A percentile compares a stretch with the other conserved stretches of the same genome.
Conservation (phyloP, 164 flowering plant genomes). For the Sedum album region DNA sequence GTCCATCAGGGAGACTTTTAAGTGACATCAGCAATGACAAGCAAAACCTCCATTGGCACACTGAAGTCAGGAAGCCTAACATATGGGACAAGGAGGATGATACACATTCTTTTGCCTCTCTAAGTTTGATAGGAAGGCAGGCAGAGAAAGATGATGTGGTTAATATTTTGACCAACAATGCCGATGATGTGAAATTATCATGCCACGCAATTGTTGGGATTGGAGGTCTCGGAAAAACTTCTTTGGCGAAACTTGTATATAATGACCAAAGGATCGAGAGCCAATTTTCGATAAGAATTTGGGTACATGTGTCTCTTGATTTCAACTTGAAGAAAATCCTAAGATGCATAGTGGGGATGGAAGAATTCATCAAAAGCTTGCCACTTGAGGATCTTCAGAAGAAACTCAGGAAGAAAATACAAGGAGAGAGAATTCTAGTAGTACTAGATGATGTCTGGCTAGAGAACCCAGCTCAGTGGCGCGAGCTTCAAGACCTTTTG, state of each 20-base stretch:
- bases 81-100: background rate
- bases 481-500: background rate
- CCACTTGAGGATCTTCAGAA: background rate
- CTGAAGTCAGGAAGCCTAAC: background rate
- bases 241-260: constrained; percentile 9
- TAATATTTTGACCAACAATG: background rate
- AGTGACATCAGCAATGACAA: constrained; percentile 1
- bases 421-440: background rate
- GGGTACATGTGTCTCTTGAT: constrained; percentile 7
- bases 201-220: constrained; percentile 20
- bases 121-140: constrained; percentile 10
- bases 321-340: background rate
- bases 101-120: background rate
- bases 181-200: constrained; percentile 7
- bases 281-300: background rate
- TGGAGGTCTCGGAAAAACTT: constrained; percentile 10
- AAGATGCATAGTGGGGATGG: background rate
- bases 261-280: background rate
- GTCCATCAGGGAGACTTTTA: background rate
- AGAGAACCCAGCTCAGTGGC: background rate
- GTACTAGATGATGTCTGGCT: constrained; percentile 10
- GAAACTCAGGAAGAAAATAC: background rate
- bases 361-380: background rate
- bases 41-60: background rate
- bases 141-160: constrained; percentile 8